Evolutionary conservation across 164 flowering plant genomes (phyloP).

Genomic region (Umbilicus rupestris): DNA sequence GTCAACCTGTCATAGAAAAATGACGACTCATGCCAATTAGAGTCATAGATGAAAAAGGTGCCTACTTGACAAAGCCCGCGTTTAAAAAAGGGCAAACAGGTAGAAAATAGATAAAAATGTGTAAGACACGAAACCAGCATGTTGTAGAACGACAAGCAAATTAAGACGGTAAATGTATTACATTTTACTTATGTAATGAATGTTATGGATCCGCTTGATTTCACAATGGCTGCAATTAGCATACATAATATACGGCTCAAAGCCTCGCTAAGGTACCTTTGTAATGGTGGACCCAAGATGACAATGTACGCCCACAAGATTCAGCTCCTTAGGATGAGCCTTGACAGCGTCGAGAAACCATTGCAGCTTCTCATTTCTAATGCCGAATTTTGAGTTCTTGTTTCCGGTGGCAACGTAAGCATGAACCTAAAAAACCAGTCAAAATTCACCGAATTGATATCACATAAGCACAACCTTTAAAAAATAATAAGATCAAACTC

Average conservation of each 20-base stretch:
- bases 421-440: constrained; percentile 54
- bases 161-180: too few relatives aligned
- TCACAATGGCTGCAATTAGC: too few relatives aligned
- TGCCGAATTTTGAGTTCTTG: constrained; percentile 97
- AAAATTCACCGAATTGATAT: background rate
- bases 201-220: too few relatives aligned
- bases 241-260: background rate
- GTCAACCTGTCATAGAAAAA: constrained; percentile 52
- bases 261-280: constrained; percentile 39
- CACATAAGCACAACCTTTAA: too few relatives aligned
- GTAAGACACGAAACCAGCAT: background rate
- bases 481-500: too few relatives aligned
- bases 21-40: background rate
- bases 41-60: background rate
- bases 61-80: background rate
- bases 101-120: background rate
- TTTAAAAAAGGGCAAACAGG: too few relatives aligned
- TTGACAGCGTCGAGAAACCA: constrained; percentile 98
- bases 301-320: constrained; percentile 94
- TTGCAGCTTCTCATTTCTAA: constrained; percentile 95
- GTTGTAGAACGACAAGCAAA: too few relatives aligned
- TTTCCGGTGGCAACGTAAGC: constrained; percentile 99
- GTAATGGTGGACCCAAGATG: constrained; percentile 98
- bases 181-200: too few relatives aligned
- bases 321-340: constrained; percentile 74